Evolutionary conservation across 805 yeast genomes (phyloP).

Genomic region (Saccharomycopsis schoenii): DNA sequence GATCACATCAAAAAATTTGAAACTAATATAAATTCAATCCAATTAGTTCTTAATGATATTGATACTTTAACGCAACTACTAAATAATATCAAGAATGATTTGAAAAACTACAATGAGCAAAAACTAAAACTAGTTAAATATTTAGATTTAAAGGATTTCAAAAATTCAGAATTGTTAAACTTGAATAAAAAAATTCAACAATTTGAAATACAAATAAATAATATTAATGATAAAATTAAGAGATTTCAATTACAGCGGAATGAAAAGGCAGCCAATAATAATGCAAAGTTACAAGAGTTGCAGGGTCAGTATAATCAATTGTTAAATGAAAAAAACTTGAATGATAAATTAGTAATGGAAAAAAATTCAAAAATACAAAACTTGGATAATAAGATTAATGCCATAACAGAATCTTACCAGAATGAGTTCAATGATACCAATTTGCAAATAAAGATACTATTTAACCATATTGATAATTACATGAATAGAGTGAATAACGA

Average conservation of each 20-base stretch:
- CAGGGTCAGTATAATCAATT: slow-evolving; percentile 30
- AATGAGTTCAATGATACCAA: slow-evolving; percentile 33
- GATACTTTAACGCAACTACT: slow-evolving; percentile 11
- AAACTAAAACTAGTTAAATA: slow-evolving; percentile 10
- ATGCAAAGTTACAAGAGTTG: slow-evolving; percentile 27
- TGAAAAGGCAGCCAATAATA: slow-evolving; percentile 28
- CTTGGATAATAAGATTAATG: slow-evolving; percentile 30
- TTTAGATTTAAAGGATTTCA: slow-evolving; percentile 14
- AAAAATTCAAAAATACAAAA: slow-evolving; percentile 29
- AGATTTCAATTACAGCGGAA: slow-evolving; percentile 30
- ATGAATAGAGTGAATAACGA: slow-evolving; percentile 13
- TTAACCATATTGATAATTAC: slow-evolving; percentile 22
- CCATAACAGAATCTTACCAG: slow-evolving; percentile 27
- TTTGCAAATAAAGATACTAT: slow-evolving; percentile 22
- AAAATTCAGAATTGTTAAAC: slow-evolving; percentile 9
- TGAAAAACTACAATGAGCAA: slow-evolving; percentile 11
- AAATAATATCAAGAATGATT: slow-evolving; percentile 11
- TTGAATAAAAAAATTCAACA: slow-evolving; percentile 32
- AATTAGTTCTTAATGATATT: slow-evolving; percentile 9
- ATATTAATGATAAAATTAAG: slow-evolving; percentile 31
- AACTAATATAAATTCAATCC: slow-evolving; percentile 12
- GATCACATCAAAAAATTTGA: slow-evolving; percentile 13
- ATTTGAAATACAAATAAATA: slow-evolving; percentile 30
- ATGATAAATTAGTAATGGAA: slow-evolving; percentile 30
- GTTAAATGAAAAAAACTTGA: slow-evolving; percentile 28